A percentile compares a stretch with the other conserved stretches of the same genome.
Evolutionary conservation across 495 filamentous ascomycete genomes (phyloP).

Genomic region (Hyaloscypha hepaticicola): DNA sequence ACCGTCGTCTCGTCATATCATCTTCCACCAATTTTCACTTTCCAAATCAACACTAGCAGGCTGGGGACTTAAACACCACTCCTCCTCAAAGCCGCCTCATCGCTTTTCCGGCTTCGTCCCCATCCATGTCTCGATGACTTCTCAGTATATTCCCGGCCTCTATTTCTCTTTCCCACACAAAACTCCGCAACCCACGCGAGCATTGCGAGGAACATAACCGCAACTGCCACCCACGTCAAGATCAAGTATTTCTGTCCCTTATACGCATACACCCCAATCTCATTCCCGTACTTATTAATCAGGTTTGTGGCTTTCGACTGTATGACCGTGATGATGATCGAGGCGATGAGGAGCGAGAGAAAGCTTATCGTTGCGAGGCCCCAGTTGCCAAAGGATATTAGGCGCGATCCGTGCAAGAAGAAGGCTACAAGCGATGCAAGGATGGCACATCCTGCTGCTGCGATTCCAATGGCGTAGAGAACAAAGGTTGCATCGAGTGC

Average conservation of each 20-base stretch:
- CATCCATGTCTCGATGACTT: conserved; percentile 15
- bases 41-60: background rate
- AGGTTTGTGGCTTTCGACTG: conserved; percentile 55
- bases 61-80: conserved; percentile 18
- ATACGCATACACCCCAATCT: conserved; percentile 50
- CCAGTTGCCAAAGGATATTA: conserved; percentile 42
- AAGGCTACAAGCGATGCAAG: conserved; percentile 46
- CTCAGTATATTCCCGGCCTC: conserved; percentile 22
- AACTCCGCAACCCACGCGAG: conserved; percentile 40
- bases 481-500: conserved; percentile 57
- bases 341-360: conserved; percentile 49
- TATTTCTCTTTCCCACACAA: conserved; percentile 18
- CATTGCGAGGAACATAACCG: conserved; percentile 45
- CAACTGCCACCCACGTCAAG: conserved; percentile 60
- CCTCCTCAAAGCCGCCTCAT: conserved; percentile 25
- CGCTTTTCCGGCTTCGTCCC: conserved; percentile 18
- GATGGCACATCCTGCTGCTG: conserved; percentile 54
- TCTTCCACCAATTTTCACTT: background rate
- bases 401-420: conserved; percentile 38
- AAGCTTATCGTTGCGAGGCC: conserved; percentile 40
- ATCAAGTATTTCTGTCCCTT: conserved; percentile 56
- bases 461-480: conserved; percentile 63
- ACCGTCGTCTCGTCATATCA: background rate
- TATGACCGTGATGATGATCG: conserved; percentile 61
- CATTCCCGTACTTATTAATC: conserved; percentile 57